Percentiles rank a stretch among this genome's conserved stretches.
phyloP scores from a whole-genome alignment of 805 yeast genomes.

The Saturnispora kantuleensis region DNA sequence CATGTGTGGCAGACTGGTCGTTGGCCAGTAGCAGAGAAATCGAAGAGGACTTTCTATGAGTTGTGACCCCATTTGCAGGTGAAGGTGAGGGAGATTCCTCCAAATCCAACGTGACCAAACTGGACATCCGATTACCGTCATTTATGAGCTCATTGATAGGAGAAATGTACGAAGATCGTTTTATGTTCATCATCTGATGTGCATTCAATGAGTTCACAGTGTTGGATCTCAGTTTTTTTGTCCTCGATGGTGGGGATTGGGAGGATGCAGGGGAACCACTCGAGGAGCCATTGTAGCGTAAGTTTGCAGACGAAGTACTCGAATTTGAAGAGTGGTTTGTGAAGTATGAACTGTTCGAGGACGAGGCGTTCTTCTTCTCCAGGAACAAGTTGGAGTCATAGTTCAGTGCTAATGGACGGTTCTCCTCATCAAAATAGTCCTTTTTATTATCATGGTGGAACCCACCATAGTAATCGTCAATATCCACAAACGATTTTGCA shows the following conservation, averaged over 20 bases:
- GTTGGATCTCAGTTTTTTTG: not conserved
- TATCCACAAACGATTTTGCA: conserved; percentile 12
- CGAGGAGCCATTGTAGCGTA: too few species aligned
- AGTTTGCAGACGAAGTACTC: conserved; percentile 4
- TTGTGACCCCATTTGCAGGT: too few species aligned
- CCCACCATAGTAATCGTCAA: conserved; percentile 16
- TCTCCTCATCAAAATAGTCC: conserved; percentile 9
- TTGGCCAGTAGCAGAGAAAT: not conserved
- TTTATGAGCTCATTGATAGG: conserved; percentile 20
- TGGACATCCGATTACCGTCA: not conserved
- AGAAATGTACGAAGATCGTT: conserved; percentile 20
- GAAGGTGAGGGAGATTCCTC: not conserved
- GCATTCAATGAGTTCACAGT: not conserved
- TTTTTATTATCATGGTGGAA: conserved; percentile 6
- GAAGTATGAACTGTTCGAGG: conserved; percentile 7
- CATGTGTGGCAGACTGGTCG: too few species aligned
- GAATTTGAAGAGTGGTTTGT: conserved; percentile 10
- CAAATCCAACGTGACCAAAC: not conserved
- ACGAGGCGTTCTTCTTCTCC: conserved; percentile 8
- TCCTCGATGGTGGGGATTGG: conserved; percentile 10
- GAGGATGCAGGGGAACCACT: too few species aligned
- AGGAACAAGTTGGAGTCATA: conserved; percentile 12
- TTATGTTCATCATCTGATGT: not conserved
- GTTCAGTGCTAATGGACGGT: conserved; percentile 1
- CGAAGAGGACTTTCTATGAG: not conserved